Evolutionary conservation across 257 asterid species (phyloP), one percentile per base, ranked within the genome.

Genomic region (Forsythia suspensa): DNA sequence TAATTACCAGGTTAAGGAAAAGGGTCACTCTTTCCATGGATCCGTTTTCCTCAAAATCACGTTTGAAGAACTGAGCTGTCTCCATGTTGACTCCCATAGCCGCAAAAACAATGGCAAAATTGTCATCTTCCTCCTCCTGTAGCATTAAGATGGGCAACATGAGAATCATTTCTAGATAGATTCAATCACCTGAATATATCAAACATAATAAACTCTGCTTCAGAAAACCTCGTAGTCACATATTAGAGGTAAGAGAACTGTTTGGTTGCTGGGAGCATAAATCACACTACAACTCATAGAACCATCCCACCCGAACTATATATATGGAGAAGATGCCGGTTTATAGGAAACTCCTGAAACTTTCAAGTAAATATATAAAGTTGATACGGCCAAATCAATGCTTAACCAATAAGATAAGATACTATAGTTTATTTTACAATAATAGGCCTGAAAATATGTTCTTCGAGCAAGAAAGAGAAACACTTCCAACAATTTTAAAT

Each of bases 1-100:
- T 76, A 70, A 61, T 77, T 90, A 95, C 98, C 97, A 95, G 86
- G 87, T 95, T 95, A 71, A 95, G 85, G 84, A 95, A 95, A 78
- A 95, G 97, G 39, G 98, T 95, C 83, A 95, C 98, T 88, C 98
- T 92, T 87, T 95, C 98, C 98, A 95, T 95, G 18, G 98, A 95
- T 67, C 98, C 98, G 81, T 95, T 95, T 87, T 95, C 98, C 94
- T 95, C 98, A 76, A 95, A 95, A 89, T 95, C 98, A 80, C 98
- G 97, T 86, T 95, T 95, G 84, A 95, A 95, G 85, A 95, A 95
- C 80, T 92, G 98, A 69, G 98, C 98, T 18, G 98, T 95, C 87
- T 95, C 98, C 98, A 95, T 95, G 91, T 95, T 95, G 69, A 95
- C 98, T 88, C 98, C 98, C 98, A 95, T 95, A 80, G 98, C 98